Evolutionary conservation across 108 stramenopile genomes (phyloP), one percentile per base, ranked within the genome.

Genomic region (Cyclostephanos invisitatus): DNA sequence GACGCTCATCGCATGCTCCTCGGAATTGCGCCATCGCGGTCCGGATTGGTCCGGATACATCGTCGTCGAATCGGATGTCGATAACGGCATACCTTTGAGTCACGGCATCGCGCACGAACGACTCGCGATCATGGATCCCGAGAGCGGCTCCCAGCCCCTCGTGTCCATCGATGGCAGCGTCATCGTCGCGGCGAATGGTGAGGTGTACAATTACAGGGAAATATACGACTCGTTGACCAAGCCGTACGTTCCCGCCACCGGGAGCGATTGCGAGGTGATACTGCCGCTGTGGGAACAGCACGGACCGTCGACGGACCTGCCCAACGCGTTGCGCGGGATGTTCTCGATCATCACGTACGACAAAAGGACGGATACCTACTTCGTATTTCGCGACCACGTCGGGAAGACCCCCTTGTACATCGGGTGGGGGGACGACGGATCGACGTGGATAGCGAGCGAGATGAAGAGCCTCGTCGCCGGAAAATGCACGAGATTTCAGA

Each of bases 201-300:
- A 99, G 86, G 94, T 99, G 60, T 99, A 99, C 92, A 99, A 99
- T 85, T 97, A 96, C 93, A 93, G 92, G 85, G 96, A 97, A 72
- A 79, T 98, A 10, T 96, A 95, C 78, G 73, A 78, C 11, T 57
- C 64, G 3, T 82, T 96, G 20, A 72, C 84, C 22, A 72, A 62
- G 32, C 82, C 85, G 3, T 97, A 97, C 81, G 83, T 67, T 21
- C 95, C 97, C 46, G 61, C 85, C 76, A 98, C 98, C 36, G 97
- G 97, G 42, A 92, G 90, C 25, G 98, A 99, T 82, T 99, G 97
- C 72, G 98, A 99, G 74, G 86, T 89, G 21, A 94, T 99, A 76
- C 83, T 99, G 29, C 98, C 97, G 17, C 75, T 97, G 12, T 99
- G 97, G 86, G 68, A 78, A 11, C 84, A 96, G 72, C 75, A 86